Percentiles rank a stretch among this genome's conserved stretches.
These are phyloP conservation scores for Globisporangium cederbergense DNA, from an alignment of 352 stramenopile species.

Conservation along the genomic window DNA sequence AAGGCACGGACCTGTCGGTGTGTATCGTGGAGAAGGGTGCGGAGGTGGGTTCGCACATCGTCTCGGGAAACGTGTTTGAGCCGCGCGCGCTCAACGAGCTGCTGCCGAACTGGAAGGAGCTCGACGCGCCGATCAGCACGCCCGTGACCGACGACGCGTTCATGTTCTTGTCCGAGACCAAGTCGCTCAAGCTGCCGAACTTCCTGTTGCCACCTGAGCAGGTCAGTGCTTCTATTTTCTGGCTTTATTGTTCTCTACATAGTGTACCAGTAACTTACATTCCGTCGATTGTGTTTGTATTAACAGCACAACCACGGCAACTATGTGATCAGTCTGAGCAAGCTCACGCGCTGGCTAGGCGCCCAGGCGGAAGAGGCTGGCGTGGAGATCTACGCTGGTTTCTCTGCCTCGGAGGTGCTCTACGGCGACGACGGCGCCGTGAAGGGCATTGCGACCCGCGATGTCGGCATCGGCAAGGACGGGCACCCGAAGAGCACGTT, in stretches of 20 bases:
- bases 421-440: conserved; percentile 84
- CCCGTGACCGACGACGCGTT: conserved; percentile 95
- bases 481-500: conserved; percentile 95
- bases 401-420: conserved; percentile 93
- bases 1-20: conserved; percentile 92
- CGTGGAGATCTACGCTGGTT: conserved; percentile 99
- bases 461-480: conserved; percentile 98
- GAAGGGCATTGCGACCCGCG: conserved; percentile 95
- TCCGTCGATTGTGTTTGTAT: conserved; percentile 10
- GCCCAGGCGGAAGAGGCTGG: conserved; percentile 95
- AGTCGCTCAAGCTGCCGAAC: conserved; percentile 86
- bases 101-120: conserved; percentile 94
- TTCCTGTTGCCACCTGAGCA: conserved; percentile 93
- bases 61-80: conserved; percentile 99
- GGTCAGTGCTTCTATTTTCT: conserved; percentile 23
- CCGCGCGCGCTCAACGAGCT: conserved; percentile 95
- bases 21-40: conserved; percentile 95
- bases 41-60: conserved; percentile 97
- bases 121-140: conserved; percentile 88
- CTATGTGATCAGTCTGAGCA: conserved; percentile 97
- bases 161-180: conserved; percentile 88
- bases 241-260: not conserved
- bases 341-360: conserved; percentile 96
- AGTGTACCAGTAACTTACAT: not conserved
- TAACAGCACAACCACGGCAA: conserved; percentile 97